Base-by-base conservation (phyloP, 345 rosid genomes). In the Aquilaria sinensis region DNA sequence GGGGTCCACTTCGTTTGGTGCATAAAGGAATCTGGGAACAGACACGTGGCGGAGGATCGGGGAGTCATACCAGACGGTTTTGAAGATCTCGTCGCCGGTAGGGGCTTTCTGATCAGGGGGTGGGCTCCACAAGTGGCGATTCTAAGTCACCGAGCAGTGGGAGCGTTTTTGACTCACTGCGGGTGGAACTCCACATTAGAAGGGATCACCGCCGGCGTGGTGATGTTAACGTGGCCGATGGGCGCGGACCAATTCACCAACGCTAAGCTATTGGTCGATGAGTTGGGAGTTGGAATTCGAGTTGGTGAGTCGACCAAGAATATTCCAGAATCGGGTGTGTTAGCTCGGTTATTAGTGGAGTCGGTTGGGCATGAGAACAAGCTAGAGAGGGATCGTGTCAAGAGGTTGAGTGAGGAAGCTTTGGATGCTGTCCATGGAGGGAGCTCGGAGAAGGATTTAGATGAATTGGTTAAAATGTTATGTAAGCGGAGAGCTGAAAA, bases 91-190 rank as follows among this genome's bases (percentile, higher is more conserved):
- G 80, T 67, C 72, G 74, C 67, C 4, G 82, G 77, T 31, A 83
- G 77, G 37, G 89, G 88, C 5, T 31, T 80, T 3, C 34, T 88
- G 31, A 74, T 83, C 3, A 73, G 56, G 63, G 85, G 85, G 7
- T 88, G 88, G 92, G 85, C 84, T 0, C 87, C 87, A 13, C 87
- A 85, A n/a, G 70, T 83, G n/a, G 51, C 64, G 67, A 70, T 85
- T 23, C 69, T 81, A 10, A 61, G 57, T 9, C 91, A 85, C 62
- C 34, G 67, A 13, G 80, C 85, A 0, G 85, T 83, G 14, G 89
- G 85, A 0, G 78, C 80, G 56, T 85, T 85, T 72, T 16, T 85
- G 70, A 85, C 88, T 6, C 90, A 85, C 49, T 85, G 88, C 13
- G 88, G 92, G 12, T 88, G 96, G 89, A 88, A 85, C 64, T 88